These are phyloP conservation scores for Penicillium pulvis DNA, from an alignment of 495 filamentous ascomycete species.

Conservation along the genomic window DNA sequence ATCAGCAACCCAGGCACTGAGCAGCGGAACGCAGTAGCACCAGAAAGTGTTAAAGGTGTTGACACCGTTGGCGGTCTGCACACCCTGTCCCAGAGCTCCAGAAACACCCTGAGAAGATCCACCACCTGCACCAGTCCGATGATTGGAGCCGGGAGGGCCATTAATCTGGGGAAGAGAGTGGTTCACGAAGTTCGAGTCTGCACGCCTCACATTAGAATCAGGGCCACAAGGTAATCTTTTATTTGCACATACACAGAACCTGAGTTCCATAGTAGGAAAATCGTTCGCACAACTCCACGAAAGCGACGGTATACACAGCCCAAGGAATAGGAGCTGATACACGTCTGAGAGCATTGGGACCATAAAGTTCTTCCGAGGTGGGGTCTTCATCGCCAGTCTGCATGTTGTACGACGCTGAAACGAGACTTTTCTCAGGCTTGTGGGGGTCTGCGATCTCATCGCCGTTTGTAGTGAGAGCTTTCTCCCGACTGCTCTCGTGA, in stretches of 20 bases:
- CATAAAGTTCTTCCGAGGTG: constrained; percentile 59
- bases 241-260: constrained; percentile 61
- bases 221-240: constrained; percentile 15
- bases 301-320: constrained; percentile 69
- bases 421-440: constrained; percentile 20
- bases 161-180: constrained; percentile 23
- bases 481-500: constrained; percentile 4
- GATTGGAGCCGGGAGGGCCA: constrained; percentile 25
- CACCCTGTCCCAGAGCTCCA: constrained; percentile 27
- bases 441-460: constrained; percentile 1
- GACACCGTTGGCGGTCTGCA: constrained; percentile 42
- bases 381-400: constrained; percentile 39
- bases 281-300: constrained; percentile 76
- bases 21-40: constrained; percentile 70
- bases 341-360: constrained; percentile 51
- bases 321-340: constrained; percentile 66
- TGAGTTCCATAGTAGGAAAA: constrained; percentile 81
- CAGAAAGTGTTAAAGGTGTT: constrained; percentile 70
- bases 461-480: constrained; percentile 1
- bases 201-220: background rate
- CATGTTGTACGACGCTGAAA: constrained; percentile 14
- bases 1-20: constrained; percentile 73
- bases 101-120: constrained; percentile 8
- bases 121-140: constrained; percentile 22
- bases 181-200: constrained; percentile 9